Evolutionary conservation across 2,329 filamentous ascomycete genomes (phyloP).

Genomic region (Penicillium freii): DNA sequence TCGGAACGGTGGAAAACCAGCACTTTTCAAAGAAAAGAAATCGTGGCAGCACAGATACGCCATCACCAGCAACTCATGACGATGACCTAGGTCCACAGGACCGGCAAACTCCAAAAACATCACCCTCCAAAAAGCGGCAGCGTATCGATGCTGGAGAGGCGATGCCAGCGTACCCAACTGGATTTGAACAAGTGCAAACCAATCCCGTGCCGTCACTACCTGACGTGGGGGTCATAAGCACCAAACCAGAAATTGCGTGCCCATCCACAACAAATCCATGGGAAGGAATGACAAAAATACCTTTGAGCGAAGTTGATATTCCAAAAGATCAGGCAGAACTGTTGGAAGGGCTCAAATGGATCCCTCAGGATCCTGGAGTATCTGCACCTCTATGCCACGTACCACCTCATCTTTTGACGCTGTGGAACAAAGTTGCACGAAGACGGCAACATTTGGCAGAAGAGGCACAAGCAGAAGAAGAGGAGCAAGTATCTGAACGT

Average conservation of each 20-base stretch:
- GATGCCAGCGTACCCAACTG: background rate
- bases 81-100: background rate
- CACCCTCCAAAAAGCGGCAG: conserved; percentile 18
- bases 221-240: background rate
- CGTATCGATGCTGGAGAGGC: background rate
- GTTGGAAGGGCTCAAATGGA: conserved; percentile 43
- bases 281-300: conserved; percentile 39
- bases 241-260: background rate
- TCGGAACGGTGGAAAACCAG: background rate
- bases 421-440: conserved; percentile 37
- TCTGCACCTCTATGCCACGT: conserved; percentile 32
- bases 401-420: conserved; percentile 34
- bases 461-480: conserved; percentile 3
- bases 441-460: conserved; percentile 8
- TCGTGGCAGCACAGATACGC: conserved; percentile 6
- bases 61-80: background rate
- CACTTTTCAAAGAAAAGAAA: conserved; percentile 13
- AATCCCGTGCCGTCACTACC: background rate
- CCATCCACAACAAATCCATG: conserved; percentile 24
- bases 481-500: conserved; percentile 1
- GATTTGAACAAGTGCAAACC: background rate
- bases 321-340: conserved; percentile 51
- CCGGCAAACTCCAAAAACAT: background rate
- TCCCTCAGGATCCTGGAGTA: conserved; percentile 35
- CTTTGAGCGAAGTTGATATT: conserved; percentile 46